Conservation (phyloP, 495 filamentous ascomycete genomes). For the Neurospora sp. region DNA sequence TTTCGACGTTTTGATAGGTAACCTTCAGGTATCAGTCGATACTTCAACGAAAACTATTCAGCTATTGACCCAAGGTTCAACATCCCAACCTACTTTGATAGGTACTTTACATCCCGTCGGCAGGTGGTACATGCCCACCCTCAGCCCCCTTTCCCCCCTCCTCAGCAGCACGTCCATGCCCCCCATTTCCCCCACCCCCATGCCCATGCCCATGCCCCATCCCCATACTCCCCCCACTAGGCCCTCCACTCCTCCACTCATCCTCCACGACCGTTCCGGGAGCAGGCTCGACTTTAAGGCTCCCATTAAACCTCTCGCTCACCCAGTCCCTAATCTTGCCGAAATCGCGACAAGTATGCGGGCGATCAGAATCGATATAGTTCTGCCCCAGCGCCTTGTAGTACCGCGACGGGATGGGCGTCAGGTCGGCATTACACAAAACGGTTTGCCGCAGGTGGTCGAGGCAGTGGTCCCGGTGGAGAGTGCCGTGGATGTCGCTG, state of each 20-base stretch:
- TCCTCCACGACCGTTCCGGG: background rate
- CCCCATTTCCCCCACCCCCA: background rate
- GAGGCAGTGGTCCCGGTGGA: constrained; percentile 2
- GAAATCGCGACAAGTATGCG: constrained; percentile 1
- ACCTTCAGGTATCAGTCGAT: background rate
- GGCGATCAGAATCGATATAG: background rate
- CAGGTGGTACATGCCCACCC: background rate
- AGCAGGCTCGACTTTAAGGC: background rate
- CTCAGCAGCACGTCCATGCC: background rate
- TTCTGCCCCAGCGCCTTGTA: background rate
- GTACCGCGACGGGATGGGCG: constrained; percentile 4
- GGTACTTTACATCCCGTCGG: background rate
- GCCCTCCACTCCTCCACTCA: background rate
- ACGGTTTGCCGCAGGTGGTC: constrained; percentile 1
- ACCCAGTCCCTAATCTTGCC: background rate
- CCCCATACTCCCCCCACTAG: background rate
- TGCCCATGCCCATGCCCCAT: background rate
- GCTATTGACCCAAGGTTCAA: background rate
- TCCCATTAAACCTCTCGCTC: background rate
- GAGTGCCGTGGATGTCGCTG: background rate
- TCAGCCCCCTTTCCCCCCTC: background rate
- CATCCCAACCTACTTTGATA: background rate
- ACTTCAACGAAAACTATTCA: background rate
- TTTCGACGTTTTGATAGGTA: fast-evolving
- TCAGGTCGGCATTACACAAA: constrained; percentile 1